A percentile compares a stretch with the other conserved stretches of the same genome.
Evolutionary conservation across 768 basidiomycete genomes (phyloP).

Genomic region (Pleurotus eryngii): DNA sequence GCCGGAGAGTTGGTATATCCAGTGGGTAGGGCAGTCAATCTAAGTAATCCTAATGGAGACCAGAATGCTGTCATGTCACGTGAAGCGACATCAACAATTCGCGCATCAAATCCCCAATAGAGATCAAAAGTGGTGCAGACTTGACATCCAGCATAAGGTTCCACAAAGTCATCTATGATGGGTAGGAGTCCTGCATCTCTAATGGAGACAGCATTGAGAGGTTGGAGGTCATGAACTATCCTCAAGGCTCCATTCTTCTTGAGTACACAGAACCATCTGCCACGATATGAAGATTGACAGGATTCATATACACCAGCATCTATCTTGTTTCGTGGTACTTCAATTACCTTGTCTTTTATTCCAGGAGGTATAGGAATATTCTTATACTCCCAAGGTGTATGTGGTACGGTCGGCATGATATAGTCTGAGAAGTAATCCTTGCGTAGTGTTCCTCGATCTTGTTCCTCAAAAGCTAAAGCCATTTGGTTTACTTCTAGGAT

Average conservation of each 20-base stretch:
- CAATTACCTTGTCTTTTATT: slow-evolving; percentile 23
- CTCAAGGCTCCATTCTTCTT: slow-evolving; percentile 23
- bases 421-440: slow-evolving; percentile 15
- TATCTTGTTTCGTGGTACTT: slow-evolving; percentile 14
- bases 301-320: slow-evolving; percentile 19
- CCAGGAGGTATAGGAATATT: slow-evolving; percentile 20
- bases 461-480: slow-evolving; percentile 29
- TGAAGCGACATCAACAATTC: slow-evolving; percentile 10
- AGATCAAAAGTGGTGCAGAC: slow-evolving; percentile 15
- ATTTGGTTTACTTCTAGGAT: slow-evolving; percentile 27
- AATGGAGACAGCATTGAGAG: slow-evolving; percentile 16
- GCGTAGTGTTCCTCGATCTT: slow-evolving; percentile 19
- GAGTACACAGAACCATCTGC: slow-evolving; percentile 19
- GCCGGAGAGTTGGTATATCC: slow-evolving; percentile 19
- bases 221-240: slow-evolving; percentile 21
- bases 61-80: slow-evolving; percentile 18
- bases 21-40: slow-evolving; percentile 16
- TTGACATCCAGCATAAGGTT: slow-evolving; percentile 14
- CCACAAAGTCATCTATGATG: slow-evolving; percentile 17
- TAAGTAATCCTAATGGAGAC: slow-evolving; percentile 14
- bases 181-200: slow-evolving; percentile 16
- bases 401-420: slow-evolving; percentile 14
- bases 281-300: slow-evolving; percentile 18
- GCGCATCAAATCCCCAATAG: slow-evolving; percentile 15
- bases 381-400: slow-evolving; percentile 16